These are phyloP conservation scores for Suillus hirtellus DNA, from an alignment of 768 basidiomycete genomes.

Conservation along the genomic window DNA sequence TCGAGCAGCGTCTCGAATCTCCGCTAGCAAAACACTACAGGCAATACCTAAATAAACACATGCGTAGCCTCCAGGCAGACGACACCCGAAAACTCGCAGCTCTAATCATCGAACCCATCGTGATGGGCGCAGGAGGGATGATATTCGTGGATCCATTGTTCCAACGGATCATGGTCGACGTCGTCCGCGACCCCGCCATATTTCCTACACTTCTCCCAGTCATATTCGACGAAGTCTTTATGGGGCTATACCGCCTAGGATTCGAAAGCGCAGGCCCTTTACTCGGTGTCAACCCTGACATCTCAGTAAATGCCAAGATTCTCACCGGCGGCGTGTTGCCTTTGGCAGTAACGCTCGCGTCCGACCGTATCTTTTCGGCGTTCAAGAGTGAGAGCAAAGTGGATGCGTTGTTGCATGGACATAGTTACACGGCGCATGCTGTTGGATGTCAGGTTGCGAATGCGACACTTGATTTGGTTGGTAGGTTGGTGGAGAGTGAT, in stretches of 20 bases:
- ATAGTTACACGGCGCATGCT: conserved; percentile 94
- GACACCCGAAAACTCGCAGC: conserved; percentile 57
- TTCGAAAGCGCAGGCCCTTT: conserved; percentile 62
- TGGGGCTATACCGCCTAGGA: conserved; percentile 88
- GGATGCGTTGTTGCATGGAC: conserved; percentile 90
- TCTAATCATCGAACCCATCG: conserved; percentile 85
- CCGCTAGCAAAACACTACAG: conserved; percentile 67
- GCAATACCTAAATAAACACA: conserved; percentile 45
- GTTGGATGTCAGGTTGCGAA: conserved; percentile 92
- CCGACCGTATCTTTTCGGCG: conserved; percentile 74
- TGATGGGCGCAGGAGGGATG: conserved; percentile 97
- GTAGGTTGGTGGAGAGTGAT: conserved; percentile 44
- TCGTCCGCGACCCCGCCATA: conserved; percentile 55
- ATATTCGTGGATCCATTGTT: conserved; percentile 96
- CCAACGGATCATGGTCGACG: conserved; percentile 84
- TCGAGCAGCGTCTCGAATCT: conserved; percentile 57
- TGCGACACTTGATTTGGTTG: conserved; percentile 69
- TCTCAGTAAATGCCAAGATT: conserved; percentile 90
- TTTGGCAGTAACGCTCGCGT: conserved; percentile 81
- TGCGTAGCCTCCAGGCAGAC: conserved; percentile 47
- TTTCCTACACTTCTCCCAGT: conserved; percentile 69
- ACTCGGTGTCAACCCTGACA: conserved; percentile 78
- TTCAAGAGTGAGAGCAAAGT: conserved; percentile 76
- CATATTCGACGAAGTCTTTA: conserved; percentile 95
- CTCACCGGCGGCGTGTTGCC: conserved; percentile 92